Evolutionary conservation across 768 basidiomycete genomes (phyloP), one percentile per base, ranked within the genome.

Genomic region (Boletus coccyginus): DNA sequence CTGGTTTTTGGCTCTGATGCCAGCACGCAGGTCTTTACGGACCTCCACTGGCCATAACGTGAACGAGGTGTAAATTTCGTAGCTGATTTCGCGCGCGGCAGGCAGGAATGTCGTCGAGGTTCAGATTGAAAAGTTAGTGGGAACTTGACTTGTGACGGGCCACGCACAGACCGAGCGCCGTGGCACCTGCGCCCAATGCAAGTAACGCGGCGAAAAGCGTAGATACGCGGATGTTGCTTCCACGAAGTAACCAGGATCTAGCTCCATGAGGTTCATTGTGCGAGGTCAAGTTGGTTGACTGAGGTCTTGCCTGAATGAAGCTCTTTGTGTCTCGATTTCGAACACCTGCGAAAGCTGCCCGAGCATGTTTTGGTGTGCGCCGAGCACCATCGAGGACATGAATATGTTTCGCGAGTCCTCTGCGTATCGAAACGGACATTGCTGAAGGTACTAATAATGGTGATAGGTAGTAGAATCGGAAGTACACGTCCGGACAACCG

Each of bases 1-100:
- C 53, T 82, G 78, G 50, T 82, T 72, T 63, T 81, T 86, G 3
- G 86, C 86, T 55, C 78, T 78, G 42, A 91, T 75, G 3, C 85
- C 89, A 3, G 77, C 78, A 7, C 87, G 84, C 35, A 91, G 75
- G 69, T 90, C 87, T 32, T 72, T 67, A 6, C 86, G 81, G 3
- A 91, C 69, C 60, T 84, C 81, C 12, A 67, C 65, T 2, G 89
- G 89, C 88, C 87, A 91, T 57, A 85, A 76, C 0, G 82, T 83
- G 70, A 87, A 73, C 12, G 77, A 74, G 8, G 70, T 69, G 64
- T 83, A 87, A 43, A 85, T 73, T n/a, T 81, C 75, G 61, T 81
- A 83, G 27, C 85, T 86, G 59, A 3, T 2, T n/a, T 29, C 19
- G 35, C 5, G 40, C 24, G 41, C 7, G 16, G 3, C 6, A 36